phyloP scores from a whole-genome alignment of 306 rosid species.

The Malus sylvestris region DNA sequence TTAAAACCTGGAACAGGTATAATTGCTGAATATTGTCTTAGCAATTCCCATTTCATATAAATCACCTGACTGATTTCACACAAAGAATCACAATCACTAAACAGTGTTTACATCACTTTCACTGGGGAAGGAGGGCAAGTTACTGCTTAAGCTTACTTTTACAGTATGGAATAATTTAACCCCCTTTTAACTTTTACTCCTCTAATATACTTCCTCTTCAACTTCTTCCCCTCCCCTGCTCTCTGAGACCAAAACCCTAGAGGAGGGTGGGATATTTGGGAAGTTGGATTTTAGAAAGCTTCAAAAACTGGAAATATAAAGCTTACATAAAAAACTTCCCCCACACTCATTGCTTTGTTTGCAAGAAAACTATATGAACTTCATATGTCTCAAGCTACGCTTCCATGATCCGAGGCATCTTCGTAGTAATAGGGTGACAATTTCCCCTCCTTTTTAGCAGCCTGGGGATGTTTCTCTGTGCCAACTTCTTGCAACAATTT shows the following conservation, averaged over 20 bases:
- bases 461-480: constrained; percentile 15
- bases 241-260: not conserved
- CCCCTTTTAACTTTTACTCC: not conserved
- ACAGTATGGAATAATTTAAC: not conserved
- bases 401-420: constrained; percentile 37
- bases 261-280: constrained; percentile 1
- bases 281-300: not conserved
- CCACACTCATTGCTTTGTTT: not conserved
- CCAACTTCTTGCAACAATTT: constrained; percentile 30
- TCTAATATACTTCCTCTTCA: not conserved
- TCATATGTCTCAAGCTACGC: constrained; percentile 36
- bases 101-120: constrained; percentile 8
- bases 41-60: not conserved
- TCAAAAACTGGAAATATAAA: not conserved
- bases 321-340: not conserved
- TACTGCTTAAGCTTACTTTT: not conserved
- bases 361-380: not conserved
- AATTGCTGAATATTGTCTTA: not conserved
- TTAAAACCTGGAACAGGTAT: not conserved
- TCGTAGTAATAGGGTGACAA: constrained; percentile 31
- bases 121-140: not conserved
- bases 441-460: constrained; percentile 25
- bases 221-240: not conserved
- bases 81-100: not conserved
- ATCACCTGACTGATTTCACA: not conserved